Conservation (phyloP, 2,329 filamentous ascomycete species). For the Lasiodiplodia theobromae region DNA sequence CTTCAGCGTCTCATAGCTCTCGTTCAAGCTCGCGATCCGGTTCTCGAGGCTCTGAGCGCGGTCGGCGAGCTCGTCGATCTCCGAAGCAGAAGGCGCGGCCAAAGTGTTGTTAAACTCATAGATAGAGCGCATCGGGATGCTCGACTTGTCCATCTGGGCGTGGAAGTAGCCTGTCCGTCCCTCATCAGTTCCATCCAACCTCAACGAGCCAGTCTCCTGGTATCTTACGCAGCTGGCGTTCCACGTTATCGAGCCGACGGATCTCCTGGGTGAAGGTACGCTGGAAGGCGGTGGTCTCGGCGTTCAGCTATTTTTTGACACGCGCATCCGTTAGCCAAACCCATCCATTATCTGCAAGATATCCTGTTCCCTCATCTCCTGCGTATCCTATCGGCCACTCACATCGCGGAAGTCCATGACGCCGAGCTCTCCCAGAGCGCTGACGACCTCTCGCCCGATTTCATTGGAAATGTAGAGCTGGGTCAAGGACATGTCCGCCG, state of each 20-base stretch:
- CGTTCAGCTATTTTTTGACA: slow-evolving; percentile 73
- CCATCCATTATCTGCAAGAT: neutral
- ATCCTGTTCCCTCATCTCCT: neutral
- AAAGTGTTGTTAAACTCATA: slow-evolving; percentile 89
- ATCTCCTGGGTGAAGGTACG: slow-evolving; percentile 98
- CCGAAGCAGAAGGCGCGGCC: slow-evolving; percentile 85
- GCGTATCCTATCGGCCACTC: slow-evolving; percentile 48
- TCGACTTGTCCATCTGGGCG: slow-evolving; percentile 91
- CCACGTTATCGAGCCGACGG: slow-evolving; percentile 94
- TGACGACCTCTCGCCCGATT: slow-evolving; percentile 97
- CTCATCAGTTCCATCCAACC: slow-evolving; percentile 1
- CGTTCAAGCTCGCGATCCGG: slow-evolving; percentile 88
- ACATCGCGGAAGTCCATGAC: slow-evolving; percentile 98
- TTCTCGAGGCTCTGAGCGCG: slow-evolving; percentile 92
- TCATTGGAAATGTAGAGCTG: slow-evolving; percentile 99
- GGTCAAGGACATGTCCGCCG: slow-evolving; percentile 99
- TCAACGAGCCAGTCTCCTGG: slow-evolving; percentile 10
- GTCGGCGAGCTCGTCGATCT: slow-evolving; percentile 95
- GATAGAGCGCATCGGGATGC: slow-evolving; percentile 84
- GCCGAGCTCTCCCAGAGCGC: slow-evolving; percentile 92
- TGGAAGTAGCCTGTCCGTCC: slow-evolving; percentile 80
- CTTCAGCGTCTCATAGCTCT: slow-evolving; percentile 98
- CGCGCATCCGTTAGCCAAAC: slow-evolving; percentile 1
- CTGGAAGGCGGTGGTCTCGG: slow-evolving; percentile 92
- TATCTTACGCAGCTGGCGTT: slow-evolving; percentile 86